A percentile compares a stretch with the other conserved stretches of the same genome.
These are phyloP conservation scores for Triticum aestivum DNA, from an alignment of 176 grass and related monocot genomes.

Conservation along the genomic window DNA sequence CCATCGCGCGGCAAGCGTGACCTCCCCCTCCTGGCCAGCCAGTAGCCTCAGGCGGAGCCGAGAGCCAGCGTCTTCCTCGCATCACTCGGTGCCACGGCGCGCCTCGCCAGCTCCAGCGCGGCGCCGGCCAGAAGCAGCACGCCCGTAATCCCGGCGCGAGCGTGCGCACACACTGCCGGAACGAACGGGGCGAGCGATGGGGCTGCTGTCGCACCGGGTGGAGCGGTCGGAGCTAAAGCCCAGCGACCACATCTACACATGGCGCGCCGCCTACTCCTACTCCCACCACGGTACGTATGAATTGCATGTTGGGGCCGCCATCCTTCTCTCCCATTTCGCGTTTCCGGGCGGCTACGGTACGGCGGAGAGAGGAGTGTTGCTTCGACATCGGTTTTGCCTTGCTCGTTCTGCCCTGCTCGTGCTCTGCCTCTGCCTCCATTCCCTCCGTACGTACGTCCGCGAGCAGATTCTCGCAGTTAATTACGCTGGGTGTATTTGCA, in stretches of 20 bases:
- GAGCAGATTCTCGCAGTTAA: not conserved
- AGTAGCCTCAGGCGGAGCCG: not conserved
- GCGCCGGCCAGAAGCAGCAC: not conserved
- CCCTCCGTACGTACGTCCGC: not conserved
- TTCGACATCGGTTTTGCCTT: not conserved
- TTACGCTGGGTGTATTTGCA: not conserved
- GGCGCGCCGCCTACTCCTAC: conserved; percentile 65
- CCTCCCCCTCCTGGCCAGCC: not conserved
- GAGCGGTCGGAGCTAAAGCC: conserved; percentile 62
- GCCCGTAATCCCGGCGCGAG: not conserved
- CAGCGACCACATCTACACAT: conserved; percentile 90
- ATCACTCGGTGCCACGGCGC: not conserved
- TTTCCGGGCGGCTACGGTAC: not conserved
- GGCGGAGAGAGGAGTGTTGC: not conserved
- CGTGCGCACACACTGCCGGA: not conserved
- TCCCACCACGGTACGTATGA: conserved; percentile 64
- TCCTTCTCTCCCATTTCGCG: not conserved
- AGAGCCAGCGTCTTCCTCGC: not conserved
- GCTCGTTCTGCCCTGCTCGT: not conserved
- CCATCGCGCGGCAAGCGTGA: not conserved
- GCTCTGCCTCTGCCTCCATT: not conserved
- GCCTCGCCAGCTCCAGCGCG: not conserved
- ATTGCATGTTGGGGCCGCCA: not conserved
- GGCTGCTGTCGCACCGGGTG: conserved; percentile 47
- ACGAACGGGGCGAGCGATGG: conserved; percentile 23